Base-by-base conservation (phyloP, 2,329 filamentous ascomycete genomes). In the Fusarium sp. region DNA sequence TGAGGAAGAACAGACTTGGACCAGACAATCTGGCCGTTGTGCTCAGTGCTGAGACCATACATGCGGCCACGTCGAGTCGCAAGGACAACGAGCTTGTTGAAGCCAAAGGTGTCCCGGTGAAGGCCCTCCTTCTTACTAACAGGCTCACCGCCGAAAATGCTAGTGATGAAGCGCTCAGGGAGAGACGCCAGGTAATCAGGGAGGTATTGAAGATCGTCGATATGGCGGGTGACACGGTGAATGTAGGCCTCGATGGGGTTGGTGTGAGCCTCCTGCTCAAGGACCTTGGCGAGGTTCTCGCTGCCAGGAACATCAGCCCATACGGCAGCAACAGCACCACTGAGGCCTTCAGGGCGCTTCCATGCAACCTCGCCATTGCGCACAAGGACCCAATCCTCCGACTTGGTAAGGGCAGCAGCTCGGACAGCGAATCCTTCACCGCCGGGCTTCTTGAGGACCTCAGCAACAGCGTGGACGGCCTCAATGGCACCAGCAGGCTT, bases 211-310 rank as follows among this genome's bases (percentile, higher is more conserved):
- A 98, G 86, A 74, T 98, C 97, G 54, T 90, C 87, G 15, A 95
- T 78, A 80, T 99, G 97, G 54, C 97, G 93, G 72, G 89, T 93
- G 15, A 98, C 87, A 15, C 97, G 93, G 83, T 98, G 95, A 32
- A 96, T 84, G 79, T 98, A 99, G n/a, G 97, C 97, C 12, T 89
- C 87, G 7, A 94, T 79, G 4, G 94, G 87, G 80, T 93, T 97
- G 79, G 92, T 93, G 80, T 98, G 93, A 5, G 94, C 93, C 83
- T 99, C 96, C 27, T 94, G 90, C 75, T 97, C 93, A 9, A 98
- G 87, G 33, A 95, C 94, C 80, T 94, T 92, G 7, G 92, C 95
- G 58, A 98, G 86, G 61, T 91, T 89, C 80, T 95, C 93, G 17
- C 89, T 89, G 74, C 92, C 90, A 14, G 92, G 91, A 7, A 94